Base-by-base conservation (phyloP, 2,329 filamentous ascomycete genomes). In the Pseudogymnoascus sp. region DNA sequence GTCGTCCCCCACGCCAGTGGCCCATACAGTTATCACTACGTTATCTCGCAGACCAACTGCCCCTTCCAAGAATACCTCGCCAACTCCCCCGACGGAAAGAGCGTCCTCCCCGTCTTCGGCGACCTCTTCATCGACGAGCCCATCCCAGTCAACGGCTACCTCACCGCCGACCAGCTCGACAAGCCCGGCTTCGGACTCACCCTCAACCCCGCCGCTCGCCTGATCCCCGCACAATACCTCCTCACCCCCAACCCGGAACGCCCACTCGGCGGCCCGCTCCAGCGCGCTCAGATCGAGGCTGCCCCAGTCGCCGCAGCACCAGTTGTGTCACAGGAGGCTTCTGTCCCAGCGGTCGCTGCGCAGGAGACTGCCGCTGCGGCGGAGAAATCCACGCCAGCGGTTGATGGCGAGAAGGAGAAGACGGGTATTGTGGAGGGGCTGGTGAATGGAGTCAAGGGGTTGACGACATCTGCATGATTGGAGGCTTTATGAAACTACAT, bases 11-110 rank as follows among this genome's bases (percentile, higher is more conserved):
- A 97, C 74, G 93, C 93, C 51, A 95, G 90, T 67, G 93, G 93
- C 1, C 90, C 93, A 2, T 97, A 97, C 79, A 95, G 90, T 72
- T 97, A 97, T 78, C 93, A 97, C 78, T 97, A 96, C 74, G 93
- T 96, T 69, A 88, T 96, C 66, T 96, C 92, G 51, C 93, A 97
- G 77, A 86, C 90, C 67, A 96, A 96, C 79, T 90, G 89, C 13
- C 93, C 93, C 4, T 97, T 97, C 83, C 93, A 97, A 76, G 93
- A 97, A 77, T 97, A 97, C 73, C 83, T 97, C 23, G 93, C 93
- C 70, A 96, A 96, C 79, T 96, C 92, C 1, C 85, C 92, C 0
- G 92, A 97, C 71, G 93, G 93, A 60, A 90, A 92, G 80, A 92
- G 87, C 67, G 93, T 97, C 16, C 79, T 93, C 67, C 93, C 93